A percentile compares a stretch with the other conserved stretches of the same genome.
phyloP scores from a whole-genome alignment of 805 yeast genomes.

The Saccharomycopsis microspora region DNA sequence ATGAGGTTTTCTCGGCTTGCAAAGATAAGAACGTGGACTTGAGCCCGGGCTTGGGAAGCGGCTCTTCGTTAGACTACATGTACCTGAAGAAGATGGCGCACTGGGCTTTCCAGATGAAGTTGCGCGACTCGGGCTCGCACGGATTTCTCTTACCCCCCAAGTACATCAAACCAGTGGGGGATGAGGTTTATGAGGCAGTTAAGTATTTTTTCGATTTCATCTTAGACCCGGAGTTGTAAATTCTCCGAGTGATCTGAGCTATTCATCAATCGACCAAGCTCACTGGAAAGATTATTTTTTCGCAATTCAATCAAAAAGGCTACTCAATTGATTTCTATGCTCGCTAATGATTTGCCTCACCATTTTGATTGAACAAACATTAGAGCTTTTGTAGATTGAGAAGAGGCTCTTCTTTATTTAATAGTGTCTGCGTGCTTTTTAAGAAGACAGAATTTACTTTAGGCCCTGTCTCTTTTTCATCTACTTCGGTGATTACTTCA shows the following conservation, averaged over 20 bases:
- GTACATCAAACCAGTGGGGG: slow-evolving; percentile 65
- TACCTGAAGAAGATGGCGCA: slow-evolving; percentile 43
- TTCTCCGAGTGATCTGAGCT: not conserved
- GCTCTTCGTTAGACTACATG: slow-evolving; percentile 75
- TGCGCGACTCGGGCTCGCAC: slow-evolving; percentile 73
- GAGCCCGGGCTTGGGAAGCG: slow-evolving; percentile 66
- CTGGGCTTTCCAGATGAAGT: slow-evolving; percentile 77
- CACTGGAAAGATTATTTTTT: no score
- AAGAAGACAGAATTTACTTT: no score
- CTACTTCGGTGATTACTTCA: no score
- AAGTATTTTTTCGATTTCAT: slow-evolving; percentile 53
- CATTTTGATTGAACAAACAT: no score
- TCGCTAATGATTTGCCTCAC: no score
- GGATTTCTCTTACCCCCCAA: slow-evolving; percentile 71
- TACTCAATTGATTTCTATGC: no score
- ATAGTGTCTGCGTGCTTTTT: no score
- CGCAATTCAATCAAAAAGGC: no score
- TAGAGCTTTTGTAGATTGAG: no score
- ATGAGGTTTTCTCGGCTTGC: slow-evolving; percentile 69
- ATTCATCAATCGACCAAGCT: no score
- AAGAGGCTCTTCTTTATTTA: no score
- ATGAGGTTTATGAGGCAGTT: slow-evolving; percentile 58
- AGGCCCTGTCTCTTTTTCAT: no score
- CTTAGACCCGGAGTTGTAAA: slow-evolving; percentile 28
- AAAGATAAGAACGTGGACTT: slow-evolving; percentile 66